Base-by-base conservation (phyloP, 352 stramenopile genomes). In the Phytophthora crassamura region DNA sequence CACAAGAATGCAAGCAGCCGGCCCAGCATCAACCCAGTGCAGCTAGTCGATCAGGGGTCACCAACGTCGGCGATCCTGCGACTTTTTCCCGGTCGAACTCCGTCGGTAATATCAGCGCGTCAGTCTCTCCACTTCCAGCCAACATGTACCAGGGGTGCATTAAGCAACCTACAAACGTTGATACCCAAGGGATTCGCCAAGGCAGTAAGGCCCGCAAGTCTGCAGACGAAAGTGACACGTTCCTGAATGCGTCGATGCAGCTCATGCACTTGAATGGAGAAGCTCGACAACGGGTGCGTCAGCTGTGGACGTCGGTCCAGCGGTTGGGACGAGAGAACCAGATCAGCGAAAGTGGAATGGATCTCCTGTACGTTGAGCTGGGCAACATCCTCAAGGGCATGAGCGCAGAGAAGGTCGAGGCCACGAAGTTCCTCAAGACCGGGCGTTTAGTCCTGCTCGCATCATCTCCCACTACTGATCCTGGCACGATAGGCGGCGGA, bases 291-390 rank as follows among this genome's bases (percentile, higher is more conserved):
- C 71, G 69, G 45, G 63, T 91, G 0, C 80, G 82, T 9, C 78
- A 90, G 57, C 57, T 93, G 9, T 93, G 84, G 82, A 77, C 75
- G 38, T 78, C 72, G 10, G 65, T 88, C 12, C 84, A 93, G 50
- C 72, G 71, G 8, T 69, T 93, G 2, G 78, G 78, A 7, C 72
- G 67, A 64, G 54, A 93, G 48, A 47, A 75, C 50, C 22, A 78
- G 69, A 70, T 93, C 80, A 46, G 70, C 64, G 34, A 82, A 59
- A n/a, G 74, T 32, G 51, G 72, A 46, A 51, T 80, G 70, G 64
- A 89, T 75, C n/a, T 80, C 55, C 32, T 86, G 75, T 49, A 86
- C 66, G 61, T 78, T 75, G 36, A 88, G 78, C 42, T 89, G 65
- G 51, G 88, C 65, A 46, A 78, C 69, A 69, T 94, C 72, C 25